Base-by-base conservation (phyloP, 345 rosid genomes). In the Viola odorata region DNA sequence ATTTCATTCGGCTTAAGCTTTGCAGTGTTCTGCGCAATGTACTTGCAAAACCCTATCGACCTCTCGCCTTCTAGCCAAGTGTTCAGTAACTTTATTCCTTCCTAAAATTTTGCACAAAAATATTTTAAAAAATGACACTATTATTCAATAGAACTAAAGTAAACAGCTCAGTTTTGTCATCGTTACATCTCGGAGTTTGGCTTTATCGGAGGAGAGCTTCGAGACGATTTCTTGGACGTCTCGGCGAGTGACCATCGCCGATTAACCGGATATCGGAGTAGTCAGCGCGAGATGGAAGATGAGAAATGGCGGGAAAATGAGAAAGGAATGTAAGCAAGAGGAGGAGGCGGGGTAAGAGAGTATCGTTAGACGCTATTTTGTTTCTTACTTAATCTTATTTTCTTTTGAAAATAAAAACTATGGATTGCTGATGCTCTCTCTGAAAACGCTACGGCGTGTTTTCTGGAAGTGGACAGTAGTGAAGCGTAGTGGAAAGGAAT, bases 181-280 rank as follows among this genome's bases (percentile, higher is more conserved):
- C 2, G 65, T 65, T 75, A 89, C 98, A 66, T 92, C 98, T 16
- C 96, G 85, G 44, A 79, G 61, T 78, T 84, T 92, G 67, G 91
- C 89, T 82, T 87, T 89, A 65, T 87, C 96, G 23, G 98, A 87
- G 44, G 98, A 92, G 32, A 92, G 97, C 85, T 86, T 87, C 13
- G 85, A 67, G 74, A 85, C 80, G 75, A 92, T 70, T 50, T 92
- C 98, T 53, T 89, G 85, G 55, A 92, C 70, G 67, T 92, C 97
- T 45, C 87, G 76, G 6, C 94, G 83, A 55, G 85, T 49, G 66
- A 81, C 78, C 85, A 81, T 82, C 66, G 69, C 64, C 63, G 73
- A 47, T 47, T 9, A 12, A 11, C 15, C 6, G 37, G 53, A 45
- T 11, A 11, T 15, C 6, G 37, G 53, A 45, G 36, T 7, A 44